Conservation (phyloP, 257 asterid genomes). For the Gentiana straminea region DNA sequence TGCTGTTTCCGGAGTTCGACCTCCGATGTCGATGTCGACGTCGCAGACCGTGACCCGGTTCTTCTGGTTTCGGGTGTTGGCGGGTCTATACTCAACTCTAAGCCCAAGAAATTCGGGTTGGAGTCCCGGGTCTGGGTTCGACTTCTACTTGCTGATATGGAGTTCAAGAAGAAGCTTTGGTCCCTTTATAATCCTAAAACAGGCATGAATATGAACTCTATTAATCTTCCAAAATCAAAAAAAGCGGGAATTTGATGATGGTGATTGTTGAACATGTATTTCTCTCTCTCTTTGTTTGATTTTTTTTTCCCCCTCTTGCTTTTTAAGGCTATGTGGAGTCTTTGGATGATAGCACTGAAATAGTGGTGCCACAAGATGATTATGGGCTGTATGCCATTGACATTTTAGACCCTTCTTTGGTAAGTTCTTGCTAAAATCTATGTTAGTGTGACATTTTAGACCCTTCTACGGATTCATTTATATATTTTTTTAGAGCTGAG, state of each 20-base stretch:
- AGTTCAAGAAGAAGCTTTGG: conserved; percentile 75
- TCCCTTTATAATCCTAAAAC: conserved; percentile 65
- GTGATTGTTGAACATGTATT: neutral
- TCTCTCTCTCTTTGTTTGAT: neutral
- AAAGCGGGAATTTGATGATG: neutral
- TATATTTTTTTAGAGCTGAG: too few relatives aligned
- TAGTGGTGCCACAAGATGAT: conserved; percentile 90
- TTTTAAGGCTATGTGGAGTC: conserved; percentile 74
- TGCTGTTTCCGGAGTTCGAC: conserved; percentile 19
- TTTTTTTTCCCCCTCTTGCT: neutral
- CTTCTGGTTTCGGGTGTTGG: conserved; percentile 61
- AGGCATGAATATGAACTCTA: conserved; percentile 11
- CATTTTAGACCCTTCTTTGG: conserved; percentile 86
- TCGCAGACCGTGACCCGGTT: conserved; percentile 71
- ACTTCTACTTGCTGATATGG: conserved; percentile 60
- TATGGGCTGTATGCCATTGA: conserved; percentile 92
- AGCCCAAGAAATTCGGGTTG: conserved; percentile 46
- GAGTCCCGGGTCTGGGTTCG: conserved; percentile 91
- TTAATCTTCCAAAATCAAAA: neutral
- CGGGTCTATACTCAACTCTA: conserved; percentile 77
- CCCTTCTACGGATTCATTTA: too few relatives aligned
- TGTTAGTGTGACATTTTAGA: too few relatives aligned
- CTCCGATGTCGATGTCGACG: conserved; percentile 23
- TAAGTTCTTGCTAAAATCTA: conserved; percentile 18
- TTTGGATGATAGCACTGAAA: conserved; percentile 53